These are phyloP conservation scores for Cryptosporidium ubiquitum DNA, from an alignment of 169 alveolate genomes.

Conservation along the genomic window DNA sequence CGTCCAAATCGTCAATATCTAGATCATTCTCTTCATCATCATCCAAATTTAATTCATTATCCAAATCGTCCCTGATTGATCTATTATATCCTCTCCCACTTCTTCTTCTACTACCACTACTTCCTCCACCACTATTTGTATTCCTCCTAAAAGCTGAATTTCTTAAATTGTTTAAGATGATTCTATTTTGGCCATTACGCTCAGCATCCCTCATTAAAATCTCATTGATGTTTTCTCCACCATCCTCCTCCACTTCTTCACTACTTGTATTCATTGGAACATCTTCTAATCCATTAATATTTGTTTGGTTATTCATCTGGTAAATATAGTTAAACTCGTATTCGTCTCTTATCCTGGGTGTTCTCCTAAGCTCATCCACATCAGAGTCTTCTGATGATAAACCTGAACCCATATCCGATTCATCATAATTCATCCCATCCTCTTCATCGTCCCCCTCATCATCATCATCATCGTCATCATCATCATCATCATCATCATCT, in stretches of 20 bases:
- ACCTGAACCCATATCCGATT: slow-evolving; percentile 13
- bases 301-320: slow-evolving; percentile 61
- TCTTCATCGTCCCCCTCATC: background rate
- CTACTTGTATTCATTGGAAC: slow-evolving; percentile 58
- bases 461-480: slow-evolving; percentile 2
- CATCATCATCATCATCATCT: slow-evolving; percentile 32
- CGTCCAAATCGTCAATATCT: slow-evolving; percentile 32
- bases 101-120: slow-evolving; percentile 17
- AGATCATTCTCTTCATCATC: slow-evolving; percentile 46
- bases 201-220: slow-evolving; percentile 23
- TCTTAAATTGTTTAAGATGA: slow-evolving; percentile 18
- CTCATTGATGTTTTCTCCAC: slow-evolving; percentile 26
- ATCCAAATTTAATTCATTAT: slow-evolving; percentile 9
- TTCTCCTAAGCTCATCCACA: slow-evolving; percentile 63
- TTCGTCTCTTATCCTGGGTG: slow-evolving; percentile 66
- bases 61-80: background rate
- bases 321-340: slow-evolving; percentile 64
- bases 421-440: slow-evolving; percentile 29
- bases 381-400: slow-evolving; percentile 64
- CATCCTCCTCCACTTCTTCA: slow-evolving; percentile 45
- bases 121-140: background rate
- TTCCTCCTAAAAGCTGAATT: slow-evolving; percentile 34
- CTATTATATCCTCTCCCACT: slow-evolving; percentile 33
- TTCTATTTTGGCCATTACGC: slow-evolving; percentile 18
- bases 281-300: slow-evolving; percentile 64